Base-by-base conservation (phyloP, 495 filamentous ascomycete species). In the Daldinia loculata region DNA sequence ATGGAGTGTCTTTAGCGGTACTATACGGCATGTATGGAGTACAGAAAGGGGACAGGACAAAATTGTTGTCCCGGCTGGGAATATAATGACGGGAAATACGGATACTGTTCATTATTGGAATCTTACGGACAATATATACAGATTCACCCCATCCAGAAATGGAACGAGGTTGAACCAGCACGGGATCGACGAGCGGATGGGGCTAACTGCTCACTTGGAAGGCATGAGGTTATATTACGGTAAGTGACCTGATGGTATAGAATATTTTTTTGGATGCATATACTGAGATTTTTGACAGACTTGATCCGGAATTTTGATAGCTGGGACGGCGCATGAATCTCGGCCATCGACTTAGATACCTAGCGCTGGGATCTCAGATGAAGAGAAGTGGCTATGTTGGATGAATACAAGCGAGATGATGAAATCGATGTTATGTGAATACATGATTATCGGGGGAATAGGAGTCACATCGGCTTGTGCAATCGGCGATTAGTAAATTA, bases 81-180 rank as follows among this genome's bases (percentile, higher is more conserved):
- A 87, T 69, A 82, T 89, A 61, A 90, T 89, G 87, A 89, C 43
- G 22, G 43, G 43, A 24, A 48, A 89, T 56, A 89, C 88, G 0
- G 88, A 90, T 63, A 90, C 87, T 14, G 76, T 85, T 22, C 87
- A 86, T 77, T 90, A 89, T 74, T 90, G 88, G 88, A 77, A 78
- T 43, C 67, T 90, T 26, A 85, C 84, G 9, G 80, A 81, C 66
- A 87, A 90, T 62, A 89, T 90, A 38, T 88, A 86, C 65, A 81
- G 86, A 2, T 88, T 86, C 78, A 84, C 79, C 61, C 85, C 85
- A 19, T 82, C 83, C n/a, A 81, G 85, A 14, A 77, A 75, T 15
- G 85, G 80, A 1, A 80, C 79, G 1, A 66, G 81, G 50, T 39
- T 80, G 19, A 85, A 86, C 66, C 84, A 84, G 14, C 86, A 88